Evolutionary conservation across 2,329 filamentous ascomycete genomes (phyloP).

Genomic region (Zymoseptoria passerinii): DNA sequence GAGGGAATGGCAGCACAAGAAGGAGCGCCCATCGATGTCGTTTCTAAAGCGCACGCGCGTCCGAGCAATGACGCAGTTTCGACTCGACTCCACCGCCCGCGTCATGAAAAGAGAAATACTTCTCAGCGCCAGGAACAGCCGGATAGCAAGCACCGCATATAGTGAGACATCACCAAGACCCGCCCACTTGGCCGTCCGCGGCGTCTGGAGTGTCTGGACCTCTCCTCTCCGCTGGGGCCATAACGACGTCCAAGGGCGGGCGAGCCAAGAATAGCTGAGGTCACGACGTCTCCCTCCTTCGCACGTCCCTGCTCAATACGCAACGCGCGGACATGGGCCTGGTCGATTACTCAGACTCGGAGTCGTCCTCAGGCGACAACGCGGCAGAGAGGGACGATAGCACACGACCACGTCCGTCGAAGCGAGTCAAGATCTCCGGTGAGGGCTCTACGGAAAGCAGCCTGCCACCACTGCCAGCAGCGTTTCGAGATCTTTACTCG

Average conservation of each 20-base stretch:
- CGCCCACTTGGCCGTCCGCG: background rate
- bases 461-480: conserved; percentile 56
- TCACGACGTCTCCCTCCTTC: background rate
- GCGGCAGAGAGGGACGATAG: conserved; percentile 31
- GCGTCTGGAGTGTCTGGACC: too few species aligned
- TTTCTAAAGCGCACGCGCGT: background rate
- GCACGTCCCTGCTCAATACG: background rate
- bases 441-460: conserved; percentile 1
- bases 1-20: background rate
- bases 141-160: background rate
- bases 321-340: conserved; percentile 45
- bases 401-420: background rate
- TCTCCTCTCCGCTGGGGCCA: background rate
- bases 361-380: background rate
- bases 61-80: too few species aligned
- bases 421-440: background rate
- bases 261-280: background rate
- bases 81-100: background rate
- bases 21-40: background rate
- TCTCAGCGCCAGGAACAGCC: background rate
- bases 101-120: background rate
- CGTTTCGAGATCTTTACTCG: conserved; percentile 86
- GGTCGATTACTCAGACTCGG: conserved; percentile 56
- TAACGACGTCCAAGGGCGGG: background rate
- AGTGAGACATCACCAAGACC: background rate